Conservation (phyloP, 1,139 yeast species). For the Protomyces macrosporus region DNA sequence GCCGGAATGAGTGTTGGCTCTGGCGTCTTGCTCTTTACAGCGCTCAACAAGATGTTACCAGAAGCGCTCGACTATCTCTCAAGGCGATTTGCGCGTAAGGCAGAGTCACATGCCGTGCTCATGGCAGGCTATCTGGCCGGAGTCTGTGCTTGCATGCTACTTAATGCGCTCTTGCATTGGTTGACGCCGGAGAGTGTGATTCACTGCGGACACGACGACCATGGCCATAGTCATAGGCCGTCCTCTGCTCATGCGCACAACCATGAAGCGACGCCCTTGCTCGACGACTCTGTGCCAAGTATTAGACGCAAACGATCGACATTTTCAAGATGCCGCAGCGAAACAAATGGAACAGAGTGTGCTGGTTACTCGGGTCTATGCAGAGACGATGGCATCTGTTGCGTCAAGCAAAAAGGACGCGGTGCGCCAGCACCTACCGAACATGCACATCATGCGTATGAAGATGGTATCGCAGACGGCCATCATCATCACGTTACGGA, state of each 20-base stretch:
- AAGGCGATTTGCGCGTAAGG: constrained; percentile 32
- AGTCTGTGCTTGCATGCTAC: constrained; percentile 47
- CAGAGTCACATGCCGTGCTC: background rate
- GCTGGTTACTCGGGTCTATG: background rate
- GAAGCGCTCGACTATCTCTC: constrained; percentile 44
- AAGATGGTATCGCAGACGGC: background rate
- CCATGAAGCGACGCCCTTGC: background rate
- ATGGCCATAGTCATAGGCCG: background rate
- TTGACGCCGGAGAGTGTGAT: constrained; percentile 23
- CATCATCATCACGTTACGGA: background rate
- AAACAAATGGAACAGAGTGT: background rate
- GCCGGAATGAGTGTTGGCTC: constrained; percentile 58
- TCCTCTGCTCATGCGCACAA: background rate
- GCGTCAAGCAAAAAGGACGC: background rate
- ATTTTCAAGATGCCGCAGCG: background rate
- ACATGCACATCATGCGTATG: constrained; percentile 59
- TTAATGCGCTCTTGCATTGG: constrained; percentile 49
- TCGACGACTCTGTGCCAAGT: background rate
- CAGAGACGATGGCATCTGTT: background rate
- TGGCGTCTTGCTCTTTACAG: constrained; percentile 54
- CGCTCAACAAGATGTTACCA: constrained; percentile 60
- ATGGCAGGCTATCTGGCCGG: constrained; percentile 45
- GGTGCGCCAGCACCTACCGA: constrained; percentile 40
- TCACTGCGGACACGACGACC: constrained; percentile 22
- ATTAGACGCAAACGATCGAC: background rate